Percentiles rank a stretch among this genome's conserved stretches.
Conservation (phyloP, 768 basidiomycete genomes). For the Coprinellus micaceus region DNA sequence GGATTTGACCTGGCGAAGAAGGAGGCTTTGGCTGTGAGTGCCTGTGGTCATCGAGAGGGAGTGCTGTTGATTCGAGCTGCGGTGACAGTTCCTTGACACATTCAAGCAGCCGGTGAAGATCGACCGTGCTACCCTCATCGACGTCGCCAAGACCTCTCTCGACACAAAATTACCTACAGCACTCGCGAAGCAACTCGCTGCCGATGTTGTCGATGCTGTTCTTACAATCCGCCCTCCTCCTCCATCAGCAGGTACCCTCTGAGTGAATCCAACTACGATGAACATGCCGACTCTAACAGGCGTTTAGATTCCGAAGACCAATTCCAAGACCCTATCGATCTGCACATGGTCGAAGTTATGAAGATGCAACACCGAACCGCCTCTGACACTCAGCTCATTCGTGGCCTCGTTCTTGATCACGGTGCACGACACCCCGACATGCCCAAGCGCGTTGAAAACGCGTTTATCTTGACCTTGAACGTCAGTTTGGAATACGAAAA, state of each 20-base stretch:
- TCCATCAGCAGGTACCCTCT: slow-evolving; percentile 48
- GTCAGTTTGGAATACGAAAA: slow-evolving; percentile 99
- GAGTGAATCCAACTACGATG: slow-evolving; percentile 14
- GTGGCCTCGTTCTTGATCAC: slow-evolving; percentile 95
- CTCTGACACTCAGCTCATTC: slow-evolving; percentile 92
- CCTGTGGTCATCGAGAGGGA: slow-evolving; percentile 2
- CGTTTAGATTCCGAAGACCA: slow-evolving; percentile 56
- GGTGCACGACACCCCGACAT: slow-evolving; percentile 98
- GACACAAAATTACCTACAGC: slow-evolving; percentile 84
- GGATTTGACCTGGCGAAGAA: slow-evolving; percentile 98
- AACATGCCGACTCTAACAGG: slow-evolving; percentile 6
- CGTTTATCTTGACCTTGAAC: slow-evolving; percentile 91
- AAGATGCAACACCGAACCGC: slow-evolving; percentile 99
- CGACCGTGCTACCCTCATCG: slow-evolving; percentile 88
- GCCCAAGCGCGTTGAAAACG: slow-evolving; percentile 97
- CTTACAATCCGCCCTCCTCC: slow-evolving; percentile 75
- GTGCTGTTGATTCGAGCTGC: slow-evolving; percentile 1
- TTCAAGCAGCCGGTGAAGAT: slow-evolving; percentile 78
- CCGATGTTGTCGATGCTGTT: slow-evolving; percentile 94
- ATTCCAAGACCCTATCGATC: slow-evolving; percentile 87
- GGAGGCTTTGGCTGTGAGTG: slow-evolving; percentile 77
- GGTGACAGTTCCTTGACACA: slow-evolving; percentile 78
- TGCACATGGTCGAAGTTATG: slow-evolving; percentile 99
- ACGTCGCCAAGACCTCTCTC: slow-evolving; percentile 93
- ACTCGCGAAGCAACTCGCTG: slow-evolving; percentile 83